Evolutionary conservation across 2,329 filamentous ascomycete species (phyloP).

Genomic region (Gliomastix tumulicola): DNA sequence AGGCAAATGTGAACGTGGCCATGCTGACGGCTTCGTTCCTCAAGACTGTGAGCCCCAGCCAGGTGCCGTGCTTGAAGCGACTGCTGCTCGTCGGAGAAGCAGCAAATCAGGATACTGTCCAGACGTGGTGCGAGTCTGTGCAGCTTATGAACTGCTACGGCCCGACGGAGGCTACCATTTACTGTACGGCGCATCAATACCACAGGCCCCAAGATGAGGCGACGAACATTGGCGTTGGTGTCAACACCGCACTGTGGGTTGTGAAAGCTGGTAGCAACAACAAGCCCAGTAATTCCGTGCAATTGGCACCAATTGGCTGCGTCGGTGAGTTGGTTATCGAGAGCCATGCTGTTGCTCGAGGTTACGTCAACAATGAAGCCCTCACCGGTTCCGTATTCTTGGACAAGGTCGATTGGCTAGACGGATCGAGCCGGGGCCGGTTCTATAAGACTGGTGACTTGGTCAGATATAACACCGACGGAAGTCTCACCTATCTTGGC

Average conservation of each 20-base stretch:
- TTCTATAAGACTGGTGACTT: slow-evolving; percentile 10
- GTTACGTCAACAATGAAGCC: slow-evolving; percentile 43
- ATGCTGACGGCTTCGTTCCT: not conserved
- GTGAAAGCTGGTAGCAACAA: slow-evolving; percentile 8
- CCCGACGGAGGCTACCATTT: slow-evolving; percentile 8
- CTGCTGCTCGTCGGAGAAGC: slow-evolving; percentile 1
- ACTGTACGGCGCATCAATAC: not conserved
- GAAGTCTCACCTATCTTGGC: slow-evolving; percentile 12
- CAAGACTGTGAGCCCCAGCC: not conserved
- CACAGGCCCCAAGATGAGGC: not conserved
- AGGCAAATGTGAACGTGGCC: not conserved
- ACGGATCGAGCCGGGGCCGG: not conserved
- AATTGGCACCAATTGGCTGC: slow-evolving; percentile 13
- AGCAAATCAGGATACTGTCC: not conserved
- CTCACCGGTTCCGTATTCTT: slow-evolving; percentile 45
- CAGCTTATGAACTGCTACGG: slow-evolving; percentile 9
- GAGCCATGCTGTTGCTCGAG: slow-evolving; percentile 42
- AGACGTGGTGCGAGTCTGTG: not conserved
- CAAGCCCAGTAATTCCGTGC: slow-evolving; percentile 4
- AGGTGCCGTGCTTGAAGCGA: not conserved
- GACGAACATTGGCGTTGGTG: slow-evolving; percentile 1
- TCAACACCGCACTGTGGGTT: slow-evolving; percentile 6
- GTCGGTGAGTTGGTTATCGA: slow-evolving; percentile 35
- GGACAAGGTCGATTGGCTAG: slow-evolving; percentile 36
- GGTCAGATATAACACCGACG: not conserved